Evolutionary conservation across 148 eudicot species (phyloP), one percentile per base, ranked within the genome.

Genomic region (Selenicereus undatus): DNA sequence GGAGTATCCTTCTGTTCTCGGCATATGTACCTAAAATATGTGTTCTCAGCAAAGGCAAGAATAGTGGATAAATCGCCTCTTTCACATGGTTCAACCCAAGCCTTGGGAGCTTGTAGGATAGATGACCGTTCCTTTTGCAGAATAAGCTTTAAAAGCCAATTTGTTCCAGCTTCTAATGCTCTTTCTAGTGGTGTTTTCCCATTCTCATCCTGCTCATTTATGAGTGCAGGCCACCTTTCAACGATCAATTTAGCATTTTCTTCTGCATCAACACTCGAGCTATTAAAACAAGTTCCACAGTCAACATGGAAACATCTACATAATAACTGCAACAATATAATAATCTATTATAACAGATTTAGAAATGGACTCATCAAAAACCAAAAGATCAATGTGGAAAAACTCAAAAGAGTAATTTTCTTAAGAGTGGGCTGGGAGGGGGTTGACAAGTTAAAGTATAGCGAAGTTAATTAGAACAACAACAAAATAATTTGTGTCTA

Each of bases 21-120:
- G 56, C 82, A 79, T 22, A 52, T 64, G 0, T 36, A 17, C n/a
- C 27, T 17, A 48, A 79, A 79, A 8, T 71, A 30, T 70, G 54
- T 42, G 9, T 32, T 52, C 65, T 70, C 69, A 54, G 52, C 20
- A 14, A 79, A 79, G 69, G 51, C 71, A 10, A 72, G 69, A 66
- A 73, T 54, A n/a, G 77, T 56, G 5, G 82, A 80, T 39, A 80
- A 10, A 30, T 39, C 39, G 54, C 77, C 70, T 8, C 30, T 80
- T 11, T 26, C 39, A 26, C 82, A 80, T 72, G 82, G 76, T 26
- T 24, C 42, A 24, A 71, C 70, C 82, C 82, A 72, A 17, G 82
- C 76, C 52, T 50, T 11, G 50, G 77, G 26, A 12, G 76, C 72
- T 14, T 71, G 30, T 12, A 39, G 26, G 17, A 71, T 32, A 32